Conservation (phyloP, 495 filamentous ascomycete genomes). For the Oleoguttula mirabilis region DNA sequence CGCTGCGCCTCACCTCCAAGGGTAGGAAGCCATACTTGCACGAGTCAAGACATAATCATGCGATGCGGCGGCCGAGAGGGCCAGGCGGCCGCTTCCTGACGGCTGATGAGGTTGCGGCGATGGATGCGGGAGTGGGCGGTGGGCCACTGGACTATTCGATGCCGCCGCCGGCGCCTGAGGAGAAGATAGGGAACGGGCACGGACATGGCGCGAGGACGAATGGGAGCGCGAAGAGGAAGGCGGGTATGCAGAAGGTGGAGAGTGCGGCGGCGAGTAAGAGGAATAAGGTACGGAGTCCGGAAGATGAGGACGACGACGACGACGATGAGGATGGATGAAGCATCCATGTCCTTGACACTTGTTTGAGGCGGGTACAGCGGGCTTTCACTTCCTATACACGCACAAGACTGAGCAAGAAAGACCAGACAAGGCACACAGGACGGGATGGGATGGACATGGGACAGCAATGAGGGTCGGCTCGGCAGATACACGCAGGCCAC, state of each 20-base stretch:
- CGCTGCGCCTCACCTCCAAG: conserved; percentile 81
- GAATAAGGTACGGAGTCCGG: conserved; percentile 7
- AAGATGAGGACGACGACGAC: conserved; percentile 20
- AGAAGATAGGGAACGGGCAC: conserved; percentile 20
- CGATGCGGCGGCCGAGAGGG: conserved; percentile 89
- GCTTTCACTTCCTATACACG: no score
- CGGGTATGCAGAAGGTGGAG: background rate
- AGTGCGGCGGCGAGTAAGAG: conserved; percentile 7
- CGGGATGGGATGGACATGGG: no score
- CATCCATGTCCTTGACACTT: no score
- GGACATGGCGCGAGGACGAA: conserved; percentile 25
- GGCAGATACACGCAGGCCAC: no score
- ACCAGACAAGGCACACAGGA: no score
- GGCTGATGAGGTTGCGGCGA: conserved; percentile 89
- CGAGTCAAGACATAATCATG: conserved; percentile 98
- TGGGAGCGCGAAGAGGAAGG: conserved; percentile 16
- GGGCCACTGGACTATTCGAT: background rate
- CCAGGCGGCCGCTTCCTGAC: conserved; percentile 96
- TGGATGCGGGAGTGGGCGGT: conserved; percentile 54
- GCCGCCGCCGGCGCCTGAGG: conserved; percentile 34
- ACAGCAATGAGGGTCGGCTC: no score
- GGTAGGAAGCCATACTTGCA: conserved; percentile 95
- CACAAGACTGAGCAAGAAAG: no score
- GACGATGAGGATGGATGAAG: conserved; percentile 14
- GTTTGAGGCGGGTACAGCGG: no score